Percentiles rank a stretch among this genome's conserved stretches.
Conservation (phyloP, 129 eudicot species). For the Arctium lappa region DNA sequence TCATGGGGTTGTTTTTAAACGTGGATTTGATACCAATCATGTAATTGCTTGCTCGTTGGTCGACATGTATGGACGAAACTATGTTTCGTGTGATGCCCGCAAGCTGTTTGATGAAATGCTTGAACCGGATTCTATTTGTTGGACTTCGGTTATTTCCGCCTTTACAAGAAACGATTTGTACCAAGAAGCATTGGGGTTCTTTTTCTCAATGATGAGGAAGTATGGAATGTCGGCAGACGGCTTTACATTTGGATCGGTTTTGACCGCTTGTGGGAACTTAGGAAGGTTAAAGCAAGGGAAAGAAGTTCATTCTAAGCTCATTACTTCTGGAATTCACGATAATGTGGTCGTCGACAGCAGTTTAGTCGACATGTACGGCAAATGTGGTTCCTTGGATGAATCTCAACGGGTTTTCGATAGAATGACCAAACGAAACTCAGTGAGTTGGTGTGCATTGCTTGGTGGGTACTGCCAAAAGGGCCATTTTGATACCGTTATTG, state of each 20-base stretch:
- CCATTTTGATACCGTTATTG: conserved; percentile 42
- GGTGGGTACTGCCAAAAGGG: conserved; percentile 76
- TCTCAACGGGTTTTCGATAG: conserved; percentile 62
- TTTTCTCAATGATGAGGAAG: conserved; percentile 41
- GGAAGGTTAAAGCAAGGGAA: conserved; percentile 67
- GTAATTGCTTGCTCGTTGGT: conserved; percentile 67
- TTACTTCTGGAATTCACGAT: conserved; percentile 47
- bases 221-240: conserved; percentile 47
- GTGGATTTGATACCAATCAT: conserved; percentile 53
- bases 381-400: conserved; percentile 57
- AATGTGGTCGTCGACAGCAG: conserved; percentile 71
- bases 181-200: conserved; percentile 55
- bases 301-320: conserved; percentile 58
- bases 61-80: conserved; percentile 78
- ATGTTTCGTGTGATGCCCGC: conserved; percentile 30
- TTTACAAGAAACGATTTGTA: conserved; percentile 64
- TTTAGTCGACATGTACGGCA: conserved; percentile 87
- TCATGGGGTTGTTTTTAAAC: conserved; percentile 62
- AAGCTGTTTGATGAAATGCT: conserved; percentile 64
- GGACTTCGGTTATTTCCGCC: conserved; percentile 79
- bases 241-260: conserved; percentile 62
- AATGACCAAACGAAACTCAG: conserved; percentile 58
- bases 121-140: conserved; percentile 70
- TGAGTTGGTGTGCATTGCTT: conserved; percentile 72
- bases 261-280: conserved; percentile 78